Conservation (phyloP, 108 stramenopile genomes). For the Parietichytrium sp. region DNA sequence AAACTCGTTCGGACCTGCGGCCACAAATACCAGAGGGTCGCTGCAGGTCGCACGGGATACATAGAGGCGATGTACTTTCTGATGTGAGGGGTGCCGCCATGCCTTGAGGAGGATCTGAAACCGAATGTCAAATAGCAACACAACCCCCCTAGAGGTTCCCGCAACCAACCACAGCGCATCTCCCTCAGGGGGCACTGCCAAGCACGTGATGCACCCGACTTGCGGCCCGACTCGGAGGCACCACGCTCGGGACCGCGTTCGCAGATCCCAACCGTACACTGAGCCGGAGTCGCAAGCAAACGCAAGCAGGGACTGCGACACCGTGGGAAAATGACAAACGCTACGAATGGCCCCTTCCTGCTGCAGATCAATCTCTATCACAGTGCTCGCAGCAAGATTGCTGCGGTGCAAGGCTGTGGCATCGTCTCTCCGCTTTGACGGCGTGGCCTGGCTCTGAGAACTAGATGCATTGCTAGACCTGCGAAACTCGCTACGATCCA, state of each 20-base stretch:
- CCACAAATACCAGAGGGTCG: constrained; percentile 7
- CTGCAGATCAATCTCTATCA: constrained; percentile 4
- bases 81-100: constrained; percentile 19
- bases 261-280: constrained; percentile 17
- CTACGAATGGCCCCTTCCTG: neutral
- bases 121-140: neutral
- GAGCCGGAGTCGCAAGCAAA: constrained; percentile 18
- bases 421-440: too few relatives aligned
- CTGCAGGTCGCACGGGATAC: constrained; percentile 28
- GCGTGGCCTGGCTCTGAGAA: too few relatives aligned
- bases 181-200: constrained; percentile 14
- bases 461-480: too few relatives aligned
- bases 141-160: constrained; percentile 8
- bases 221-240: constrained; percentile 20
- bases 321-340: neutral
- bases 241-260: constrained; percentile 1
- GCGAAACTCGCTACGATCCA: neutral
- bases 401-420: neutral
- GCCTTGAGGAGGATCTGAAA: constrained; percentile 4
- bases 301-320: neutral
- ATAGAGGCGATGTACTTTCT: neutral
- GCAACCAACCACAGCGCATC: constrained; percentile 17
- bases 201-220: neutral
- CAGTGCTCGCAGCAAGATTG: constrained; percentile 7
- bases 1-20: neutral